Percentiles rank a stretch among this genome's conserved stretches.
Conservation (phyloP, 2,329 filamentous ascomycete genomes). For the Pyrenophora tritici-repentis region DNA sequence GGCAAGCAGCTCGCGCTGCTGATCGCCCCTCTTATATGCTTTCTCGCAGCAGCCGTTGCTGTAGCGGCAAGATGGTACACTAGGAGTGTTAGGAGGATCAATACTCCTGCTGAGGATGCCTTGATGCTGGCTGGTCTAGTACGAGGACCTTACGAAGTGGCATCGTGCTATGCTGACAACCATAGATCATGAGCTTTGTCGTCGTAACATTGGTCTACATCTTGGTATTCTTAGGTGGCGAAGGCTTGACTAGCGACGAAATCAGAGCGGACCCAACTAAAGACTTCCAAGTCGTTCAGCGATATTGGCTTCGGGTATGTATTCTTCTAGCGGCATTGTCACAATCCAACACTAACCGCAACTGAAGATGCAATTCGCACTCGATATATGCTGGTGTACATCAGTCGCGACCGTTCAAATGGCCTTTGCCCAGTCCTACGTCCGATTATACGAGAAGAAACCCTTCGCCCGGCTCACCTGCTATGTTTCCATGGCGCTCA, state of each 20-base stretch:
- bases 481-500: slow-evolving; percentile 17
- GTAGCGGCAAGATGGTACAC: slow-evolving; percentile 27
- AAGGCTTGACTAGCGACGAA: slow-evolving; percentile 18
- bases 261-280: slow-evolving; percentile 18
- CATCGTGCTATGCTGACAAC: not conserved
- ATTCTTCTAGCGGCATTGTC: not conserved
- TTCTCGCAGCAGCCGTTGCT: slow-evolving; percentile 17
- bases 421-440: slow-evolving; percentile 23
- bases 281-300: slow-evolving; percentile 8
- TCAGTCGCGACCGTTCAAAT: slow-evolving; percentile 27
- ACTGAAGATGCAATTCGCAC: slow-evolving; percentile 24
- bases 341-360: slow-evolving; percentile 1
- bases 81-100: slow-evolving; percentile 23
- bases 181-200: slow-evolving; percentile 22
- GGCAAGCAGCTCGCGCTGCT: slow-evolving; percentile 23
- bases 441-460: slow-evolving; percentile 23
- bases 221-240: slow-evolving; percentile 24
- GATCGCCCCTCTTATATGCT: slow-evolving; percentile 22
- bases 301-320: slow-evolving; percentile 21
- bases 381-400: slow-evolving; percentile 29
- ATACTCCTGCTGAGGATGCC: slow-evolving; percentile 22
- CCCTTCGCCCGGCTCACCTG: slow-evolving; percentile 8
- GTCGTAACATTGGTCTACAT: slow-evolving; percentile 24
- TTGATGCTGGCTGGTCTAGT: slow-evolving; percentile 25
- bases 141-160: not conserved